These are phyloP conservation scores for Aspergillus pseudotamarii DNA, from an alignment of 2,329 filamentous ascomycete genomes.

Conservation along the genomic window DNA sequence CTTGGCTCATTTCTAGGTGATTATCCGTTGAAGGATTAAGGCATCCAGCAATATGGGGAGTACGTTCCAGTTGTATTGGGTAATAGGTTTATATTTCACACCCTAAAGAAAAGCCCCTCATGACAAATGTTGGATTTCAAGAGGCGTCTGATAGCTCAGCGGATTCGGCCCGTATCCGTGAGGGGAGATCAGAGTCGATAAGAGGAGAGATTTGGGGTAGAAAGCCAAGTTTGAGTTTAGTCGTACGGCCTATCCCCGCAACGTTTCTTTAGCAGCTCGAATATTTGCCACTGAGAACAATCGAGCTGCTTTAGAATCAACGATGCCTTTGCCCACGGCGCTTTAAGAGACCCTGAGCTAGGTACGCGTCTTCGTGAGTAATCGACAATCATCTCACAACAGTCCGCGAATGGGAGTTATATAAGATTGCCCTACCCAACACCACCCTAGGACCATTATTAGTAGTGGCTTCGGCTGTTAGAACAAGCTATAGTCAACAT, in stretches of 20 bases:
- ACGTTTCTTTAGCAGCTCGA: background rate
- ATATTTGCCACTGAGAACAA: background rate
- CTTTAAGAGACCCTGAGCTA: background rate
- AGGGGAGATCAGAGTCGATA: conserved; percentile 1
- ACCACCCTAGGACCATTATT: too few species aligned
- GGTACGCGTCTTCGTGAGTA: background rate
- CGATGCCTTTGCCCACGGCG: background rate
- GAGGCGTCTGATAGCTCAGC: background rate
- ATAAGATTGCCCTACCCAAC: too few species aligned
- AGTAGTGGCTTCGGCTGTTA: too few species aligned
- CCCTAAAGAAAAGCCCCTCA: background rate
- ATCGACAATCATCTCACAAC: too few species aligned
- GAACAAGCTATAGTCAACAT: too few species aligned
- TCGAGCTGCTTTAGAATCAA: background rate
- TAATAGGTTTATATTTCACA: background rate
- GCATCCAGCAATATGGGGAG: background rate
- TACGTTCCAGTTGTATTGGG: background rate
- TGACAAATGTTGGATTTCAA: background rate
- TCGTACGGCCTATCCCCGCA: background rate
- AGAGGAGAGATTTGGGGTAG: background rate
- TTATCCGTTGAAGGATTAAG: background rate
- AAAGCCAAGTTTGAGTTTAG: background rate
- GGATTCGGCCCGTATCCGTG: background rate
- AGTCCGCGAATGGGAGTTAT: too few species aligned
- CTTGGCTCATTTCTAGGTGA: background rate